Conservation (phyloP, 805 yeast genomes). For the Pichia insulana region DNA sequence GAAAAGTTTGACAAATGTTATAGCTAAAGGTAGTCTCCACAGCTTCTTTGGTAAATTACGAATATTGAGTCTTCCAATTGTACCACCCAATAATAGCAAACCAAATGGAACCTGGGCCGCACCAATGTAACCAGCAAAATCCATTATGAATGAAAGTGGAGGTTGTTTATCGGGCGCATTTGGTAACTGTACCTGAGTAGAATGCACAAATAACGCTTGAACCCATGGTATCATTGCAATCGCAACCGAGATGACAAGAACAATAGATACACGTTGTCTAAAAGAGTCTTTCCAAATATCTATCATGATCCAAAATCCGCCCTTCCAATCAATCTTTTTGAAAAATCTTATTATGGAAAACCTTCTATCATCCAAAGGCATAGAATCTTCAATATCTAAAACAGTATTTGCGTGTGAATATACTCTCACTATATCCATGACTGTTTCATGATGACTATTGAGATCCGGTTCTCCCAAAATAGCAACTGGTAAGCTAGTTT, state of each 20-base stretch:
- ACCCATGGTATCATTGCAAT: constrained; percentile 85
- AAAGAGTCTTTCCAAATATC: constrained; percentile 35
- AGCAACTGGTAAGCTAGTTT: constrained; percentile 11
- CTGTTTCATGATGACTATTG: constrained; percentile 26
- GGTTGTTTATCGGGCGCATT: constrained; percentile 82
- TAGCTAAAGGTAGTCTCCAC: constrained; percentile 52
- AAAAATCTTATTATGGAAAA: background rate
- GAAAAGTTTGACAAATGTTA: constrained; percentile 52
- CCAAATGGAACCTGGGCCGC: constrained; percentile 88
- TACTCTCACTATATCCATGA: constrained; percentile 40
- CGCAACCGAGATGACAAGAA: constrained; percentile 55
- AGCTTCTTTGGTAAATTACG: constrained; percentile 58
- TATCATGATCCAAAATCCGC: constrained; percentile 4
- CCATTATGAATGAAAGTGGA: constrained; percentile 78
- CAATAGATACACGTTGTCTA: constrained; percentile 60
- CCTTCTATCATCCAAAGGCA: background rate
- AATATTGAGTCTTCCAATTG: constrained; percentile 67
- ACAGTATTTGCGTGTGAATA: constrained; percentile 28
- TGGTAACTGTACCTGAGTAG: constrained; percentile 41
- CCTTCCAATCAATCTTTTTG: constrained; percentile 7
- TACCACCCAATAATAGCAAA: constrained; percentile 73
- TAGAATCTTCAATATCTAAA: background rate
- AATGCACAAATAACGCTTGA: constrained; percentile 55
- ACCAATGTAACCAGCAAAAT: constrained; percentile 70
- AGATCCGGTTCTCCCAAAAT: background rate